Evolutionary conservation across 208 protist genomes (phyloP), one percentile per base, ranked within the genome.

Genomic region (Crithidia acanthocephali): DNA sequence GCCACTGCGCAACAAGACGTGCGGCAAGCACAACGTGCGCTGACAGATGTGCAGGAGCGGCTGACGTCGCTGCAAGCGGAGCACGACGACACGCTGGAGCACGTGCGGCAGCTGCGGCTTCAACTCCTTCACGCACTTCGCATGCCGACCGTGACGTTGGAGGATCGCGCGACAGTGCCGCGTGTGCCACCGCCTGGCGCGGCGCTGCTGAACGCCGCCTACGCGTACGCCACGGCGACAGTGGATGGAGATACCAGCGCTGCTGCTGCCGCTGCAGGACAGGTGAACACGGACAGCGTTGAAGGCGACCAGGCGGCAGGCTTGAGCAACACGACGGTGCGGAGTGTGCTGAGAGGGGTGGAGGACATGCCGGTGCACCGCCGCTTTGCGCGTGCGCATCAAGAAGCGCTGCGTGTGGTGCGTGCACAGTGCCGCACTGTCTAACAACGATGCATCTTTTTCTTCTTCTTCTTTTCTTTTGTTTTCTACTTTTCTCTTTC

Each of bases 331-430:
- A 42, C 37, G 37, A 42, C 37, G 37, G 37, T 42, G 13, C 37
- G 37, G 37, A 42, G 37, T 28, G 32, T 42, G 0, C 50, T 45
- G 23, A 2, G 22, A 23, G 53, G 10, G n/a, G 44, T 28, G 25
- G 73, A 83, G 18, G 79, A 93, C 45, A 44, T 94, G 15, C 79
- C 91, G 5, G 78, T 95, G 15, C 91, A 95, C 67, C 70, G 74
- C 13, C 83, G 91, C 25, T 95, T 95, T 78, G 84, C 79, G 0
- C 84, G 88, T 35, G 91, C 91, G 18, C 91, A 95, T 69, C 80
- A 84, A 57, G 86, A 90, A 59, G 91, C 91, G 32, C 52, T 88
- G 48, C 79, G 85, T 8, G 83, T 84, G 2, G 80, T 88, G 15
- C 68, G 65, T 22, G 80, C 83, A 20, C 83, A 93, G 62, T 76